phyloP scores from a whole-genome alignment of 345 rosid genomes.

The Dovyalis caffra region DNA sequence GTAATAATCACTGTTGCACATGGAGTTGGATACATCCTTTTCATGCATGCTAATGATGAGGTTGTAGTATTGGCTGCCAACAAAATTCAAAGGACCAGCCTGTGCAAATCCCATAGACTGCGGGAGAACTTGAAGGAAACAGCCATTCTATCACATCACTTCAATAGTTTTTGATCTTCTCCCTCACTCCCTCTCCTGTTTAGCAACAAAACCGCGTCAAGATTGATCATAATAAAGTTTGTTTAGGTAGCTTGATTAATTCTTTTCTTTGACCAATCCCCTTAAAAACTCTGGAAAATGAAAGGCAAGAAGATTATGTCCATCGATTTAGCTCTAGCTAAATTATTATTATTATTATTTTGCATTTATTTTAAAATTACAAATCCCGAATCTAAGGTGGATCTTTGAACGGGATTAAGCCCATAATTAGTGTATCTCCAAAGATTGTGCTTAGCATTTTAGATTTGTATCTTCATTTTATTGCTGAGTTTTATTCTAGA shows the following conservation, averaged over 20 bases:
- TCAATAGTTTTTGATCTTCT: not conserved
- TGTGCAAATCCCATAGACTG: slow-evolving; percentile 46
- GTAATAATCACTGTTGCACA: slow-evolving; percentile 6
- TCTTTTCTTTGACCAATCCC: slow-evolving; percentile 6
- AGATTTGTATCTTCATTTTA: not conserved
- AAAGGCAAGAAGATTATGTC: not conserved
- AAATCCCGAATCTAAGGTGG: not conserved
- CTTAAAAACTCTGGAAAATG: not conserved
- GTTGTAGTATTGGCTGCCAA: not conserved
- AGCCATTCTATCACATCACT: slow-evolving; percentile 22
- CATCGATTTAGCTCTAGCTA: not conserved
- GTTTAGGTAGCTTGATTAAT: not conserved
- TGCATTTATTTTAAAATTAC: not conserved
- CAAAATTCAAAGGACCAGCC: slow-evolving; percentile 31
- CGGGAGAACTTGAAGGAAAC: slow-evolving; percentile 24
- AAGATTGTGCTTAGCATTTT: not conserved
- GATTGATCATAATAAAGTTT: not conserved
- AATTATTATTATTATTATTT: too few species aligned
- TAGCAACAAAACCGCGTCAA: slow-evolving; percentile 41
- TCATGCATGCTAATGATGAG: slow-evolving; percentile 19
- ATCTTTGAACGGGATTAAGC: not conserved
- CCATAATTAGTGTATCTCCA: not conserved
- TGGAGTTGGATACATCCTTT: slow-evolving; percentile 8
- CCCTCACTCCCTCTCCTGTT: not conserved
- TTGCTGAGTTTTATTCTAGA: not conserved